Evolutionary conservation across 306 rosid genomes (phyloP), one percentile per base, ranked within the genome.

Genomic region (Vigna unguiculata): DNA sequence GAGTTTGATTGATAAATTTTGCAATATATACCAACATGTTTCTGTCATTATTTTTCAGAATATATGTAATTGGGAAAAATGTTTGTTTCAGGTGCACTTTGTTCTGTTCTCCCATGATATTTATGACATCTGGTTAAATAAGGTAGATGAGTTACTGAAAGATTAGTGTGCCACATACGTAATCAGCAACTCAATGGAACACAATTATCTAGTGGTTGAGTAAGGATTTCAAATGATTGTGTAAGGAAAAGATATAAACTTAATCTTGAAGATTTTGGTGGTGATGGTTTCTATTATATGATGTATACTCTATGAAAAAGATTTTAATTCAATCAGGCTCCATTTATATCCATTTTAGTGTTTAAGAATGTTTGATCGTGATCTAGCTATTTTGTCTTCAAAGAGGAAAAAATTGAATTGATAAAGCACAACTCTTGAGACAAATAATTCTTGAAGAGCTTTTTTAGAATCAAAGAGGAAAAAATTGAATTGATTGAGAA

Each of bases 61-160:
- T 61, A 74, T 61, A 13, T 34, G 21, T 82, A n/a, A 52, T 70
- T 75, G 34, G 28, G 5, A 11, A 22, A 20, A 46, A n/a, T 38
- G 19, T 52, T 55, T 69, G 75, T 65, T 77, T 74, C 95, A 93
- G 98, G 90, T 91, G 28, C 98, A 93, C 84, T 91, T 91, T 76
- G 93, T 93, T 61, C 82, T 86, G 61, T 93, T 85, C 60, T 13
- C 54, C 1, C 82, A 90, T 10, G 95, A 93, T 52, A 78, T 85
- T 47, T 88, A 86, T 86, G 40, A 70, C 74, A 80, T 66, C 61
- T 93, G 97, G 96, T 47, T 89, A 84, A 84, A 83, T 43, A 89
- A 83, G 80, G 91, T 85, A 4, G 85, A 79, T 51, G 87, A 88
- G 78, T 78, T 89, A 86, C 83, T 91, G 78, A 62, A 82, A 70